These are phyloP conservation scores for Talaromyces sp. DNA, from an alignment of 2,329 filamentous ascomycete genomes.

Conservation along the genomic window DNA sequence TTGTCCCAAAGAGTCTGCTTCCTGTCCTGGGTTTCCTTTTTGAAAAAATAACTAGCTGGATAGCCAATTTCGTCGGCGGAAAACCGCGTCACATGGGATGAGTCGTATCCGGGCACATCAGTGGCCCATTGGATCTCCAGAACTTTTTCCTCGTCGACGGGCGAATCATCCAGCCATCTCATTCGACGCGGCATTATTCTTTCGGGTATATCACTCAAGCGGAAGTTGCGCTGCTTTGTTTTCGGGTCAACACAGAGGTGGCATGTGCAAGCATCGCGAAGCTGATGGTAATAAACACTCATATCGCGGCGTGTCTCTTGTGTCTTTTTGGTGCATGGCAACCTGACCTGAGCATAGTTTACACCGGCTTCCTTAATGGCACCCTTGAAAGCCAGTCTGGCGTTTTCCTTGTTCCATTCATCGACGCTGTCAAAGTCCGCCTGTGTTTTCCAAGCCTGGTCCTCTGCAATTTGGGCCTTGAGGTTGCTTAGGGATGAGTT, in stretches of 20 bases:
- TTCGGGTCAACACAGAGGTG: conserved; percentile 50
- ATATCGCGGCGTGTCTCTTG: background rate
- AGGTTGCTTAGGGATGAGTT: background rate
- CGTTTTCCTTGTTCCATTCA: background rate
- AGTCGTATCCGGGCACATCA: conserved; percentile 45
- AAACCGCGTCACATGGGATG: conserved; percentile 30
- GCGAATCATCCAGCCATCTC: conserved; percentile 16
- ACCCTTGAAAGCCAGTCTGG: background rate
- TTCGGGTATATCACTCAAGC: conserved; percentile 58
- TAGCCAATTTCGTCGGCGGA: conserved; percentile 9
- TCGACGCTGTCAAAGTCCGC: background rate
- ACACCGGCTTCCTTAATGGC: background rate
- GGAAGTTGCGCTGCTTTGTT: conserved; percentile 62
- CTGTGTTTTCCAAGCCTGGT: background rate
- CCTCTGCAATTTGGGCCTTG: background rate
- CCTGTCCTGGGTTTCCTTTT: conserved; percentile 21
- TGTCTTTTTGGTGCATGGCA: background rate
- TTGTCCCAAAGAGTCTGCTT: conserved; percentile 33
- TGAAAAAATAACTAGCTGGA: conserved; percentile 1
- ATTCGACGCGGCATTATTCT: conserved; percentile 40
- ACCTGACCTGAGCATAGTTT: background rate
- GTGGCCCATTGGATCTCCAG: conserved; percentile 60
- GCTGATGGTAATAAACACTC: conserved; percentile 16
- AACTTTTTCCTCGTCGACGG: conserved; percentile 24
- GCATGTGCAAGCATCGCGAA: conserved; percentile 57